Evolutionary conservation across 148 eudicot species (phyloP).

Genomic region (Limonium bicolor): DNA sequence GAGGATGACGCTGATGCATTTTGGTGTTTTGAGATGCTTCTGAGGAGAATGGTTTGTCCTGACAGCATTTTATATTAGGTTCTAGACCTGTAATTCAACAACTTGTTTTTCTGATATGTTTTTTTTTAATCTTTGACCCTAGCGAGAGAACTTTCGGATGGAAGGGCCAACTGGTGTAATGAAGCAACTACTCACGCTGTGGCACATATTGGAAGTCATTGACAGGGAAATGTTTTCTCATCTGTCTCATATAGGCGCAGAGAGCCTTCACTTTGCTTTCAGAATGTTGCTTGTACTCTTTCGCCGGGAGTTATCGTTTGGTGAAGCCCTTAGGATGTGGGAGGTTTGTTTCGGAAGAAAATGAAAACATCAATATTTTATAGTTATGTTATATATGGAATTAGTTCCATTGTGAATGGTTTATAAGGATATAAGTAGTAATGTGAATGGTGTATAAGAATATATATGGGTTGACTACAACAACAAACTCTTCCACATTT

Average conservation of each 20-base stretch:
- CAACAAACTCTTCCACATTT: no score
- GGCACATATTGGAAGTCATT: conserved; percentile 72
- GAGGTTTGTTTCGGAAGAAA: conserved; percentile 88
- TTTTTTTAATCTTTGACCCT: conserved; percentile 9
- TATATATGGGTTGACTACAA: no score
- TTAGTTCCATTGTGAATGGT: no score
- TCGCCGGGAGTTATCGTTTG: conserved; percentile 86
- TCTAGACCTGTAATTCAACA: not conserved
- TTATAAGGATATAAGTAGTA: no score
- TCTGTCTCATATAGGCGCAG: conserved; percentile 80
- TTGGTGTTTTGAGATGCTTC: conserved; percentile 99
- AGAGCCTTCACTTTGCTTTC: conserved; percentile 97
- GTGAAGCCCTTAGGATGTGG: conserved; percentile 95
- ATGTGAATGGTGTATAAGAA: no score
- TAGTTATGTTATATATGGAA: no score
- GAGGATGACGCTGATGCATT: conserved; percentile 98
- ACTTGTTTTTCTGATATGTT: not conserved
- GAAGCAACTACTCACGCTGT: conserved; percentile 83
- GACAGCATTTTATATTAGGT: not conserved
- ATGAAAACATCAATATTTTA: no score
- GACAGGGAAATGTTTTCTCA: conserved; percentile 86
- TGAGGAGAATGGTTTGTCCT: conserved; percentile 68
- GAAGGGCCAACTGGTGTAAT: conserved; percentile 95
- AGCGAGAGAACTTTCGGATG: conserved; percentile 89
- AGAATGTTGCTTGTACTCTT: conserved; percentile 94